Conservation (phyloP, 169 alveolate species). For the Babesia bigemina region DNA sequence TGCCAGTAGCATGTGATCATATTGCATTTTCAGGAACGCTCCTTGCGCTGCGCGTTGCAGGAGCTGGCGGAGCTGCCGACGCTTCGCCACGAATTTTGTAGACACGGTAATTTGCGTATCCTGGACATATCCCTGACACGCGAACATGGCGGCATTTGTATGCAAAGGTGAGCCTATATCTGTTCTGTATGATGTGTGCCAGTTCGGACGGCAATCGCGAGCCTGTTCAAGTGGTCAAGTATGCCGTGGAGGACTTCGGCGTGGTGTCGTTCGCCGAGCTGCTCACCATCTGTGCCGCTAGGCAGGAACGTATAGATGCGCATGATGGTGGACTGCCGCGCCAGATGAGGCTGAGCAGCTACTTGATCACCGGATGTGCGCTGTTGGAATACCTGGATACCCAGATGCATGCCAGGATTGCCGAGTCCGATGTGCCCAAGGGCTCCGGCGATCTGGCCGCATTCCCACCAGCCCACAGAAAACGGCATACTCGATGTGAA, state of each 20-base stretch:
- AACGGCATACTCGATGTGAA: not conserved
- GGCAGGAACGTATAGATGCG: not conserved
- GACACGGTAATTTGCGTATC: conserved; percentile 12
- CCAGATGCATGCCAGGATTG: not conserved
- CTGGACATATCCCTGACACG: conserved; percentile 7
- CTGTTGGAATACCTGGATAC: conserved; percentile 11
- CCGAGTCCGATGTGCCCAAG: not conserved
- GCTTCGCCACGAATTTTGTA: conserved; percentile 7
- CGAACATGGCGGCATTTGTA: not conserved
- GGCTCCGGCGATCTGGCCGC: not conserved
- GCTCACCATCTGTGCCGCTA: not conserved
- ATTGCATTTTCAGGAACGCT: not conserved
- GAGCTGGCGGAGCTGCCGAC: not conserved
- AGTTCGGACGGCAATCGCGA: not conserved
- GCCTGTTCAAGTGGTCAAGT: conserved; percentile 13
- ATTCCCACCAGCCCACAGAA: not conserved
- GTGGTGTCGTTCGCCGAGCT: conserved; percentile 23
- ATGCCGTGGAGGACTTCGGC: conserved; percentile 9
- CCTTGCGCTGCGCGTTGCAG: not conserved
- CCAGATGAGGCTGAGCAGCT: conserved; percentile 2
- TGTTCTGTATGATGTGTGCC: not conserved
- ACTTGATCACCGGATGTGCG: conserved; percentile 21
- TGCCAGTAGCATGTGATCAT: not conserved
- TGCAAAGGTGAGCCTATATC: not conserved
- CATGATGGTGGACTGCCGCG: not conserved